These are phyloP conservation scores for Plantago coronopus DNA, from an alignment of 305 asterid species.

Conservation along the genomic window DNA sequence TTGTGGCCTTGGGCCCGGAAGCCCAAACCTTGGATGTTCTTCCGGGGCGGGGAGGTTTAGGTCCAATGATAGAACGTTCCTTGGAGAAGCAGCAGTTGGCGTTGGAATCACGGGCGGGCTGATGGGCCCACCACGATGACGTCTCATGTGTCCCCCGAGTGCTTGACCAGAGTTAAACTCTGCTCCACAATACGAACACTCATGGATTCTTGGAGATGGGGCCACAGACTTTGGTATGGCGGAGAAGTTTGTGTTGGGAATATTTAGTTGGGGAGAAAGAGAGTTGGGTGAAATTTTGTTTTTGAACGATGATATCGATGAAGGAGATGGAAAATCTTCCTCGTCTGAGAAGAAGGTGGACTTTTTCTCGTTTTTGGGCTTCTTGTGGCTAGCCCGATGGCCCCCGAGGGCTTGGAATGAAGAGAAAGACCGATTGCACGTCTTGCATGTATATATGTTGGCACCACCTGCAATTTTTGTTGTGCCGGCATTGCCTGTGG, in stretches of 20 bases:
- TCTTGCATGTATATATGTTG: constrained; percentile 64
- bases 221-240: constrained; percentile 6
- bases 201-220: constrained; percentile 49
- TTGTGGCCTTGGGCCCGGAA: constrained; percentile 26
- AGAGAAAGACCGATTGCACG: constrained; percentile 60
- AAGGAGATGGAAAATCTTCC: constrained; percentile 37
- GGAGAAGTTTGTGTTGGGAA: constrained; percentile 23
- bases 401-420: constrained; percentile 95
- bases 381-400: constrained; percentile 85
- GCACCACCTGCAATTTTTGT: constrained; percentile 14
- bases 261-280: constrained; percentile 40
- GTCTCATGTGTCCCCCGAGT: constrained; percentile 93
- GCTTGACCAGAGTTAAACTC: constrained; percentile 88
- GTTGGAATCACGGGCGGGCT: constrained; percentile 27
- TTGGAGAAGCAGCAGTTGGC: constrained; percentile 19
- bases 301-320: constrained; percentile 5
- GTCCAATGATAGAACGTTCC: constrained; percentile 49
- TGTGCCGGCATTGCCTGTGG: no score
- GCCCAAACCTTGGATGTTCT: constrained; percentile 34
- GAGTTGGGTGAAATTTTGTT: constrained; percentile 31
- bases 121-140: constrained; percentile 50
- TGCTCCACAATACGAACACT: constrained; percentile 77
- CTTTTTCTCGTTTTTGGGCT: constrained; percentile 45
- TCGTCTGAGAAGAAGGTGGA: constrained; percentile 31
- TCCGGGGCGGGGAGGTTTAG: constrained; percentile 77